These are phyloP conservation scores for Periglandula ipomoeae DNA, from an alignment of 2,329 filamentous ascomycete species.

Conservation along the genomic window DNA sequence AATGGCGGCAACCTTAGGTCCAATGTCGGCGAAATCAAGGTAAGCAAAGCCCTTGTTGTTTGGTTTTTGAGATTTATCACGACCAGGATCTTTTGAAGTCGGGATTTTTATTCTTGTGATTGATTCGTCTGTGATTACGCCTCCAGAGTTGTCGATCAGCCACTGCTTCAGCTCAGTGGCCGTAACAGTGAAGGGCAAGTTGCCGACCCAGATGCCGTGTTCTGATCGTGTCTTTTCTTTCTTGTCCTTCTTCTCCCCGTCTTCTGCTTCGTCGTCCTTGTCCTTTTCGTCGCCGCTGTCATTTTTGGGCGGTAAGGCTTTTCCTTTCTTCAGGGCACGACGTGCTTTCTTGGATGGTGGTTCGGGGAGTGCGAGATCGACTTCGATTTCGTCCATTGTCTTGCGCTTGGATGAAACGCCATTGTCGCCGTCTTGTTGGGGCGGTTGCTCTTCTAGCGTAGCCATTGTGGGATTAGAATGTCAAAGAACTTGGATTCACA, in stretches of 20 bases:
- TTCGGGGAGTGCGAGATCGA: slow-evolving; percentile 82
- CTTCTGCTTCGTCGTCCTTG: slow-evolving; percentile 23
- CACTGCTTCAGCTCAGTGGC: slow-evolving; percentile 68
- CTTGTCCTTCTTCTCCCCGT: slow-evolving; percentile 29
- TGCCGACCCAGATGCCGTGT: slow-evolving; percentile 91
- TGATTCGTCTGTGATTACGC: slow-evolving; percentile 53
- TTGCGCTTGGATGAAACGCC: slow-evolving; percentile 53
- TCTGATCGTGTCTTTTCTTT: slow-evolving; percentile 56
- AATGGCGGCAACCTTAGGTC: slow-evolving; percentile 67
- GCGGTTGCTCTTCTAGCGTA: slow-evolving; percentile 7
- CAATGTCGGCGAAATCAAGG: slow-evolving; percentile 71
- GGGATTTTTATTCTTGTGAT: slow-evolving; percentile 85
- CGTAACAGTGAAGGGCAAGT: slow-evolving; percentile 76
- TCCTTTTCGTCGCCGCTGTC: slow-evolving; percentile 26
- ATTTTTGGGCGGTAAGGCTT: slow-evolving; percentile 39
- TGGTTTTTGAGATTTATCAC: slow-evolving; percentile 23
- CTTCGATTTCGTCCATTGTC: slow-evolving; percentile 67
- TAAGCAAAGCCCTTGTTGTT: slow-evolving; percentile 94
- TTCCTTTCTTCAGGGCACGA: slow-evolving; percentile 81
- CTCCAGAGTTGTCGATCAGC: slow-evolving; percentile 63
- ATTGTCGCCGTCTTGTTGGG: slow-evolving; percentile 4
- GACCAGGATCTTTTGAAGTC: slow-evolving; percentile 40
- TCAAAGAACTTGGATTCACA: too few relatives aligned
- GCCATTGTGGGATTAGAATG: slow-evolving; percentile 12
- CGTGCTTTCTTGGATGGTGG: slow-evolving; percentile 91